A percentile compares a stretch with the other conserved stretches of the same genome.
Conservation (phyloP, 306 rosid genomes). For the Cercis canadensis region DNA sequence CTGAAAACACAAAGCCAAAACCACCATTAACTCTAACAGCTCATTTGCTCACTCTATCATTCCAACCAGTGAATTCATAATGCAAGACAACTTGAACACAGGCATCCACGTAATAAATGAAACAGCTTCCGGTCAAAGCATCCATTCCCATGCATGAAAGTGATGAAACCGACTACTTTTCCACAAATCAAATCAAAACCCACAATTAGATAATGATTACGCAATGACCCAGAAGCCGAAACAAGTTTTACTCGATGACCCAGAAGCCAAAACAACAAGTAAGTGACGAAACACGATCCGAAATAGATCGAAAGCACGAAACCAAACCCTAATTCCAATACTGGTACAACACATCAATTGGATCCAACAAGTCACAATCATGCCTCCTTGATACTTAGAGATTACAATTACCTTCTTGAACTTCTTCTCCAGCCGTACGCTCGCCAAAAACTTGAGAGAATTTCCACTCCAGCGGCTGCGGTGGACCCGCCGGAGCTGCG, state of each 20-base stretch:
- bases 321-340: constrained; percentile 68
- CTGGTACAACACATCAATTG: constrained; percentile 48
- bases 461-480: constrained; percentile 92
- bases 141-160: constrained; percentile 14
- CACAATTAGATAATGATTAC: constrained; percentile 38
- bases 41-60: constrained; percentile 48
- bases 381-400: constrained; percentile 4
- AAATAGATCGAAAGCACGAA: constrained; percentile 56
- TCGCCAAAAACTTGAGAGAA: constrained; percentile 99
- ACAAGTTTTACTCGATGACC: constrained; percentile 30
- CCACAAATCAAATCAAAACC: constrained; percentile 43
- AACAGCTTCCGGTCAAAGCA: constrained; percentile 32
- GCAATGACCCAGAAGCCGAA: constrained; percentile 32
- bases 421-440: constrained; percentile 98
- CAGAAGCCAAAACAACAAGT: constrained; percentile 25
- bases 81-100: constrained; percentile 39
- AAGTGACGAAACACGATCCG: constrained; percentile 50
- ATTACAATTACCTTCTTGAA: constrained; percentile 86
- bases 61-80: constrained; percentile 41
- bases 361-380: constrained; percentile 60
- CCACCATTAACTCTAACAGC: constrained; percentile 44
- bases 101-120: constrained; percentile 17
- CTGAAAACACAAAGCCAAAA: constrained; percentile 28
- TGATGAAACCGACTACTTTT: constrained; percentile 37
- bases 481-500: constrained; percentile 77